Conservation (phyloP, 768 basidiomycete genomes). For the Omphalotus guepiniiformis region DNA sequence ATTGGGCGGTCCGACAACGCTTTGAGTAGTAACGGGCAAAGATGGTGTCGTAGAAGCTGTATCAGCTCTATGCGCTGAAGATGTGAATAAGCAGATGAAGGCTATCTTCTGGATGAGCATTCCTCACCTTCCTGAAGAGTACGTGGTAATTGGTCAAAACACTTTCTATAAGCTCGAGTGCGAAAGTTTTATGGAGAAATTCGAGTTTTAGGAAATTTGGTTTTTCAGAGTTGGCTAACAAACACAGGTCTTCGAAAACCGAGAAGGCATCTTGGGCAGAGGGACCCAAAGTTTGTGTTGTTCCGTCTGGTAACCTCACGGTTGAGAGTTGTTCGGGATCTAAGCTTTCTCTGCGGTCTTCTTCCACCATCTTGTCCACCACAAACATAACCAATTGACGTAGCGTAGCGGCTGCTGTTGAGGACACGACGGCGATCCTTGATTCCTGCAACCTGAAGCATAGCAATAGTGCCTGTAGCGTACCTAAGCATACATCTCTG, state of each 20-base stretch:
- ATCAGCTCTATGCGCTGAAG: conserved; percentile 76
- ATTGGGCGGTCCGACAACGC: conserved; percentile 75
- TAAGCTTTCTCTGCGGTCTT: conserved; percentile 49
- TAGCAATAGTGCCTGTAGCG: conserved; percentile 71
- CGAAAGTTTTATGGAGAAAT: conserved; percentile 87
- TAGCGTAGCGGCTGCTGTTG: conserved; percentile 93
- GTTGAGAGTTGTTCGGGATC: conserved; percentile 32
- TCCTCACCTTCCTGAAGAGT: conserved; percentile 72
- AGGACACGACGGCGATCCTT: conserved; percentile 92
- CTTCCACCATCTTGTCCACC: conserved; percentile 87
- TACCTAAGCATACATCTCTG: not conserved
- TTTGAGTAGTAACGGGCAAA: conserved; percentile 87
- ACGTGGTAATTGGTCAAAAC: conserved; percentile 89
- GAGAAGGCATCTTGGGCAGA: conserved; percentile 82
- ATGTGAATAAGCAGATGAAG: conserved; percentile 3
- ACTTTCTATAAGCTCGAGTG: conserved; percentile 95
- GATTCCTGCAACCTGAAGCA: conserved; percentile 97
- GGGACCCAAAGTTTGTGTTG: conserved; percentile 57
- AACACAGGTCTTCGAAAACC: conserved; percentile 89
- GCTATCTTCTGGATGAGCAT: not conserved
- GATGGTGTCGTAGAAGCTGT: conserved; percentile 82
- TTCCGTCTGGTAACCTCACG: conserved; percentile 65
- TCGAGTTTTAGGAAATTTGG: conserved; percentile 81
- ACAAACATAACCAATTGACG: conserved; percentile 97
- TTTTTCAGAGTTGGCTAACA: conserved; percentile 78